Conservation (phyloP, 1,284 basidiomycete species). For the Fomitopsis palustris region DNA sequence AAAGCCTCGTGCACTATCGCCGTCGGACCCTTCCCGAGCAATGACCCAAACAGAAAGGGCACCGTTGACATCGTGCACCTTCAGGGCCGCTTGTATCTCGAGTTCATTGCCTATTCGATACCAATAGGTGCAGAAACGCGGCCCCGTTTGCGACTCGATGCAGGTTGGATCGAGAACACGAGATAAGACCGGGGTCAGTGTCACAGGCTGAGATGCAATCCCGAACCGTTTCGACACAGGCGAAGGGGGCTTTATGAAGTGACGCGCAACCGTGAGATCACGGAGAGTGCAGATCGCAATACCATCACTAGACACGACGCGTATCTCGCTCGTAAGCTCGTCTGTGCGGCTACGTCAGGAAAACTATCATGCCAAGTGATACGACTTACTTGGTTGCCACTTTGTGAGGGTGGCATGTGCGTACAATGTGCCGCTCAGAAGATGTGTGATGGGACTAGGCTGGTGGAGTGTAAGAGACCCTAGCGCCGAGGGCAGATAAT, state of each 20-base stretch:
- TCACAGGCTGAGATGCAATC: background rate
- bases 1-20: background rate
- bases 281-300: background rate
- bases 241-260: background rate
- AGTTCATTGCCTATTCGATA: background rate
- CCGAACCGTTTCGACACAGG: background rate
- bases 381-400: constrained; percentile 21
- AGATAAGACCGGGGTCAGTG: background rate
- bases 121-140: background rate
- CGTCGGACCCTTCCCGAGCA: background rate
- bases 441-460: constrained; percentile 3
- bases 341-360: background rate
- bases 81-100: background rate
- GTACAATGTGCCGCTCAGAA: constrained; percentile 14
- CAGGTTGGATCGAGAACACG: background rate
- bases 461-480: constrained; percentile 13
- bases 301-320: background rate
- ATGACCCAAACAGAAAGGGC: background rate
- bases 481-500: constrained; percentile 27
- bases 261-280: background rate
- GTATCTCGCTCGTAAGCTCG: background rate
- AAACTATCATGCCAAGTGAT: background rate
- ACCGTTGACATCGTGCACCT: background rate
- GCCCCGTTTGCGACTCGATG: background rate
- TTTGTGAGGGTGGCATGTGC: constrained; percentile 13